A percentile compares a stretch with the other conserved stretches of the same genome.
These are phyloP conservation scores for Vicia villosa DNA, from an alignment of 306 rosid genomes.

Conservation along the genomic window DNA sequence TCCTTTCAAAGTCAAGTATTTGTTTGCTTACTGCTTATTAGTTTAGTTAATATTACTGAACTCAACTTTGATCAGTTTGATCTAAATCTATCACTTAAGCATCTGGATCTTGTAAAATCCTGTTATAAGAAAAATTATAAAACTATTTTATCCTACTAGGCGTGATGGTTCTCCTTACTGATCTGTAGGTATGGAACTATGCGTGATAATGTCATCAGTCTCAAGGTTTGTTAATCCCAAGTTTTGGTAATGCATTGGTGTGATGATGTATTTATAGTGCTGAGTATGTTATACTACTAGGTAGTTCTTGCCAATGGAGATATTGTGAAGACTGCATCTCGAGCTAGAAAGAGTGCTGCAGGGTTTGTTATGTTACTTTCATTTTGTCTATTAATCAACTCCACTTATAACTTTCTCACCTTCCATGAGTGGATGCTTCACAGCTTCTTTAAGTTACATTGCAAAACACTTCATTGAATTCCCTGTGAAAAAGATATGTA, in stretches of 20 bases:
- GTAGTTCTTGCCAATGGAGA: constrained; percentile 94
- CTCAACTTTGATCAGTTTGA: constrained; percentile 26
- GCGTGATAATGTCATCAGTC: constrained; percentile 94
- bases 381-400: constrained; percentile 29
- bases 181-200: constrained; percentile 93
- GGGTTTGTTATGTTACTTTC: constrained; percentile 60
- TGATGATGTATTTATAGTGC: constrained; percentile 34
- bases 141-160: no score
- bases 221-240: constrained; percentile 61
- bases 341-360: constrained; percentile 96
- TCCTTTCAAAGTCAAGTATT: constrained; percentile 21
- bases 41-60: constrained; percentile 25
- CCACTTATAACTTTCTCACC: constrained; percentile 18
- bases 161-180: constrained; percentile 47
- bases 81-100: no score
- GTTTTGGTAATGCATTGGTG: constrained; percentile 26
- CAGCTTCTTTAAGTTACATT: not conserved
- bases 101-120: no score
- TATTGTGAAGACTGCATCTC: constrained; percentile 89
- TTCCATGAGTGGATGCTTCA: not conserved
- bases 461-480: constrained; percentile 18
- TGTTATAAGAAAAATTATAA: no score
- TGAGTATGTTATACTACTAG: constrained; percentile 49
- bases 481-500: constrained; percentile 19
- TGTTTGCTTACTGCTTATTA: constrained; percentile 14